Evolutionary conservation across 352 stramenopile species (phyloP).

Genomic region (Saprolegnia diclina): DNA sequence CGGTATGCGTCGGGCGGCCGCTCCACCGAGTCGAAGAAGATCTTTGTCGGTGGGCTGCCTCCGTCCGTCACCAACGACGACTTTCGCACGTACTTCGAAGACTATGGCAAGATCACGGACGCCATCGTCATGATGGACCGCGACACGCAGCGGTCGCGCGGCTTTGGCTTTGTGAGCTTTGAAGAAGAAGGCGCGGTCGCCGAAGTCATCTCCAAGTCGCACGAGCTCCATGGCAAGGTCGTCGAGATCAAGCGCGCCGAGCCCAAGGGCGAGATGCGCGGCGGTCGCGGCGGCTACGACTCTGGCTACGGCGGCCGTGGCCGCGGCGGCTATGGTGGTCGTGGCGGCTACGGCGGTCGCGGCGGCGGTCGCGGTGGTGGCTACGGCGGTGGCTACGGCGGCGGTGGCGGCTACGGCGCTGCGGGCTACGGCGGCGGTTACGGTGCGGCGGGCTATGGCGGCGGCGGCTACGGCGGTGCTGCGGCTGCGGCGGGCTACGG

Average conservation of each 20-base stretch:
- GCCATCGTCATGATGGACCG: conserved; percentile 92
- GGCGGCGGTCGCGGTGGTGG: conserved; percentile 39
- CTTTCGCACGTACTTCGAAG: conserved; percentile 89
- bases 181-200: conserved; percentile 84
- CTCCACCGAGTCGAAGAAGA: conserved; percentile 83
- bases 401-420: conserved; percentile 28
- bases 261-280: conserved; percentile 59
- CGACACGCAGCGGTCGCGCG: conserved; percentile 84
- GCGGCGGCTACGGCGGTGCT: conserved; percentile 24
- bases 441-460: not conserved
- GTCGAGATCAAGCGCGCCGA: conserved; percentile 87
- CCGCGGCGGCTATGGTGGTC: conserved; percentile 31
- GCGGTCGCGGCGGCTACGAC: conserved; percentile 32
- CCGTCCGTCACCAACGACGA: conserved; percentile 84
- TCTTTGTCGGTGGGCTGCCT: conserved; percentile 89
- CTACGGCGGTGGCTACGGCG: conserved; percentile 29
- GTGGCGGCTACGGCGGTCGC: conserved; percentile 29
- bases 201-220: conserved; percentile 81
- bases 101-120: conserved; percentile 86
- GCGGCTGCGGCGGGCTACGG: conserved; percentile 10
- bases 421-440: conserved; percentile 30
- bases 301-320: conserved; percentile 30
- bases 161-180: conserved; percentile 92
- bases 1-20: conserved; percentile 28
- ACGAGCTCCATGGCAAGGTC: conserved; percentile 88